These are phyloP conservation scores for Eimeria acervulina DNA, from an alignment of 169 alveolate genomes.

Conservation along the genomic window DNA sequence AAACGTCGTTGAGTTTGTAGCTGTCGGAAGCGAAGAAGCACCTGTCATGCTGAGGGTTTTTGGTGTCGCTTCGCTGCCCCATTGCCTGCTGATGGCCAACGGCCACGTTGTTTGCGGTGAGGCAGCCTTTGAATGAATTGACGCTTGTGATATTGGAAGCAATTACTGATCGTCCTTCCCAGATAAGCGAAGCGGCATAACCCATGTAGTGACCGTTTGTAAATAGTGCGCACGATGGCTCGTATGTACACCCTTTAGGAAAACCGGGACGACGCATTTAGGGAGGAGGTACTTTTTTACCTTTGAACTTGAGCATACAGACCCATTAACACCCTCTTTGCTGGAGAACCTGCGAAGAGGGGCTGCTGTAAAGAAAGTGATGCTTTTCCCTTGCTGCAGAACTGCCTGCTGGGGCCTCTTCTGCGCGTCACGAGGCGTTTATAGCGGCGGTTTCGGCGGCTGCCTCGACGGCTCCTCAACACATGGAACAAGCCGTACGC, in stretches of 20 bases:
- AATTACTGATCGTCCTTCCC: not conserved
- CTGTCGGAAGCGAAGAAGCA: conserved; percentile 8
- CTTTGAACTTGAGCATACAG: not conserved
- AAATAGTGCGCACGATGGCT: not conserved
- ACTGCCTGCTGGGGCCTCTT: conserved; percentile 66
- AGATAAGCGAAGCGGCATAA: not conserved
- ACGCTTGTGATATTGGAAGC: not conserved
- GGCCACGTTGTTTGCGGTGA: conserved; percentile 54
- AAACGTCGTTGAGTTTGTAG: not conserved
- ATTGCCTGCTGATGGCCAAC: conserved; percentile 26
- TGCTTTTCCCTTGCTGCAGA: not conserved
- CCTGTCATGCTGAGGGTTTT: not conserved
- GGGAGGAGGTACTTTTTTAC: not conserved
- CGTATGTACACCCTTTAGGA: not conserved
- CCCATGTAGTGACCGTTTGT: not conserved
- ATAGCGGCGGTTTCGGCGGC: conserved; percentile 11
- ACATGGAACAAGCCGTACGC: not conserved
- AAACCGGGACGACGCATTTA: not conserved
- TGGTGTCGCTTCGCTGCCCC: conserved; percentile 61
- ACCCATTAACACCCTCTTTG: not conserved
- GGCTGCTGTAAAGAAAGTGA: not conserved
- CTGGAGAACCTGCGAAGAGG: not conserved
- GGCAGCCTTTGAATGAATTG: not conserved
- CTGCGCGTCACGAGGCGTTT: conserved; percentile 55
- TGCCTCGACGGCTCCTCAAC: not conserved